Percentiles rank a stretch among this genome's conserved stretches.
These are phyloP conservation scores for Corylus avellana DNA, from an alignment of 306 rosid species.

Conservation along the genomic window DNA sequence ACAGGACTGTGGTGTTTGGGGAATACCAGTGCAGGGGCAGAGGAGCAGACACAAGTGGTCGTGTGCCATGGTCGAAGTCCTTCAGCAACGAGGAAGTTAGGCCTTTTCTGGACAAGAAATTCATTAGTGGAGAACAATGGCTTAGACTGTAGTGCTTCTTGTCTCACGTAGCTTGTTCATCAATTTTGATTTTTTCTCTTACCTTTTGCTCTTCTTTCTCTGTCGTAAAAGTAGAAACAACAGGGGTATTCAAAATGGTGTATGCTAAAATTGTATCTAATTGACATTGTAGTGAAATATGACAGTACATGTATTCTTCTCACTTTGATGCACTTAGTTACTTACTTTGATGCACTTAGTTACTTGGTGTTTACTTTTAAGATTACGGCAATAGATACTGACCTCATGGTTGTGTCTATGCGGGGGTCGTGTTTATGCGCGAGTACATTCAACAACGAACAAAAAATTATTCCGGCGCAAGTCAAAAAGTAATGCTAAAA, in stretches of 20 bases:
- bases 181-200: background rate
- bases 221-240: background rate
- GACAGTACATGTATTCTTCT: background rate
- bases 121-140: constrained; percentile 77
- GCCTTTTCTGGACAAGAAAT: constrained; percentile 56
- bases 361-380: background rate
- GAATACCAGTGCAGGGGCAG: constrained; percentile 64
- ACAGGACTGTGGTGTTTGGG: constrained; percentile 83
- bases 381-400: background rate
- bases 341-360: background rate
- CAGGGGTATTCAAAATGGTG: background rate
- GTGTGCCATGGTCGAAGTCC: constrained; percentile 78
- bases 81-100: constrained; percentile 51
- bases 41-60: constrained; percentile 56
- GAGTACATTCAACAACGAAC: background rate
- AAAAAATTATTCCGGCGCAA: background rate
- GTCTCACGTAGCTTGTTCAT: background rate
- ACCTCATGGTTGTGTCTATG: background rate
- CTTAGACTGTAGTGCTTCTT: constrained; percentile 51
- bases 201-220: too few relatives aligned
- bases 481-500: too few relatives aligned
- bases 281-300: background rate
- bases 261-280: background rate
- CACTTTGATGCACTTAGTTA: background rate
- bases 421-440: background rate